A percentile compares a stretch with the other conserved stretches of the same genome.
Evolutionary conservation across 1,284 basidiomycete genomes (phyloP).

Genomic region (Moesziomyces antarcticus): DNA sequence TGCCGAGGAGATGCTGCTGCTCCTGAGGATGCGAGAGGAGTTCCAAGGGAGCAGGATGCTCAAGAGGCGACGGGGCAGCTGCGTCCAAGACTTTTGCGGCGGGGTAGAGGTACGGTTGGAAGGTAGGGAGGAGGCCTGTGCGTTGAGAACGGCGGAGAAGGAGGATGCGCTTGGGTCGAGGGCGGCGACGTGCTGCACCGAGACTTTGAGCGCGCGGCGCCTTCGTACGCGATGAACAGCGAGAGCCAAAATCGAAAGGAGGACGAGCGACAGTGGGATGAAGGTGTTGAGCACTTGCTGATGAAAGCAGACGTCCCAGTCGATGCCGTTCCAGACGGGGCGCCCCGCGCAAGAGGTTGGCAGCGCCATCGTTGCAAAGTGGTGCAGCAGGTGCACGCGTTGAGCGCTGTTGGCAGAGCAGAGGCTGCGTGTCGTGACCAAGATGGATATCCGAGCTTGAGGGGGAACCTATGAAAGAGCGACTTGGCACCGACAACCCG

Average conservation of each 20-base stretch:
- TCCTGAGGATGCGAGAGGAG: constrained; percentile 40
- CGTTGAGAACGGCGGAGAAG: constrained; percentile 29
- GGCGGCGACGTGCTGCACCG: constrained; percentile 45
- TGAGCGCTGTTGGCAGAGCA: not conserved
- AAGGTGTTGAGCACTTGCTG: constrained; percentile 43
- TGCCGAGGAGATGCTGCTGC: constrained; percentile 24
- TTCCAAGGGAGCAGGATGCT: constrained; percentile 52
- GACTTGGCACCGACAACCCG: constrained; percentile 34
- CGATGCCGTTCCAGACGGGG: constrained; percentile 40
- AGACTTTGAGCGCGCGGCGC: constrained; percentile 25
- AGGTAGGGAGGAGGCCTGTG: constrained; percentile 6
- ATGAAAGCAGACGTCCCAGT: constrained; percentile 51
- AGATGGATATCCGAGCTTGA: constrained; percentile 2
- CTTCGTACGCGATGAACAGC: constrained; percentile 36
- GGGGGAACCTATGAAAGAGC: constrained; percentile 9
- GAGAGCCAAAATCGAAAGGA: constrained; percentile 35
- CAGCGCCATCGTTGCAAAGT: constrained; percentile 8
- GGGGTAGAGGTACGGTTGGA: not conserved
- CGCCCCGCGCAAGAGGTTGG: constrained; percentile 26
- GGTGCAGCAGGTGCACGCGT: not conserved
- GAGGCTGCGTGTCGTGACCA: not conserved
- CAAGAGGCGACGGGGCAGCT: constrained; percentile 27
- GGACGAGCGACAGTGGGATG: constrained; percentile 32
- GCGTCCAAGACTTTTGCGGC: not conserved
- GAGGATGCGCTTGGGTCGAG: constrained; percentile 53